These are phyloP conservation scores for Penicillium nordicum DNA, from an alignment of 2,329 filamentous ascomycete genomes.

Conservation along the genomic window DNA sequence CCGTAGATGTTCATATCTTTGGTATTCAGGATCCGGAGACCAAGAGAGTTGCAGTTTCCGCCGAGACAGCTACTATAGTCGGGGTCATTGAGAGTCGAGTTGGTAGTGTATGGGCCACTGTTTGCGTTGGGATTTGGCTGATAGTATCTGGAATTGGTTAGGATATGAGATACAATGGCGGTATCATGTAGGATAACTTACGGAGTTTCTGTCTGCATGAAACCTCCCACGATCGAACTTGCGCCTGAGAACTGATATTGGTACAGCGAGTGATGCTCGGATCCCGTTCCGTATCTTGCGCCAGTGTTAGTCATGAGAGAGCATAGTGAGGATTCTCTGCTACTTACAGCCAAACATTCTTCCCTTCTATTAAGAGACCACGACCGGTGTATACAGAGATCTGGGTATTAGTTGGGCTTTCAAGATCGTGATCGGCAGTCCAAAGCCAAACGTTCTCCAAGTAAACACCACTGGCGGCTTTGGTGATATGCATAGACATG, in stretches of 20 bases:
- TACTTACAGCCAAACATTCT: slow-evolving; percentile 39
- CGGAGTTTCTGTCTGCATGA: slow-evolving; percentile 42
- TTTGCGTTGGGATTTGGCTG: slow-evolving; percentile 37
- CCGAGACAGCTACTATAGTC: slow-evolving; percentile 31
- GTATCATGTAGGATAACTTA: slow-evolving; percentile 14
- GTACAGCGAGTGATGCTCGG: slow-evolving; percentile 49
- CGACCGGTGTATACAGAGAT: slow-evolving; percentile 54
- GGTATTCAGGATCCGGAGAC: slow-evolving; percentile 48
- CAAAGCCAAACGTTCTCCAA: slow-evolving; percentile 53
- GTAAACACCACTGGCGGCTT: slow-evolving; percentile 37
- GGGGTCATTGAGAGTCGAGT: slow-evolving; percentile 34
- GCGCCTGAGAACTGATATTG: slow-evolving; percentile 47
- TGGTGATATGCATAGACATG: slow-evolving; percentile 39
- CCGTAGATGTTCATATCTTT: slow-evolving; percentile 49
- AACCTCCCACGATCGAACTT: slow-evolving; percentile 31
- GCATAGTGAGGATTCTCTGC: not conserved
- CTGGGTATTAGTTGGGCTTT: slow-evolving; percentile 47
- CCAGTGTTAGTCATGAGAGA: slow-evolving; percentile 3
- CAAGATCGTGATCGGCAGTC: slow-evolving; percentile 56
- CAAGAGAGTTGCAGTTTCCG: slow-evolving; percentile 45
- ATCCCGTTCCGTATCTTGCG: slow-evolving; percentile 40
- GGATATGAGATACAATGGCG: not conserved
- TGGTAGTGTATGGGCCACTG: slow-evolving; percentile 31
- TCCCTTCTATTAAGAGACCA: slow-evolving; percentile 50
- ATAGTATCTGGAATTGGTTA: slow-evolving; percentile 30